phyloP scores from a whole-genome alignment of 495 filamentous ascomycete species.

The Penicillium samsonianum region DNA sequence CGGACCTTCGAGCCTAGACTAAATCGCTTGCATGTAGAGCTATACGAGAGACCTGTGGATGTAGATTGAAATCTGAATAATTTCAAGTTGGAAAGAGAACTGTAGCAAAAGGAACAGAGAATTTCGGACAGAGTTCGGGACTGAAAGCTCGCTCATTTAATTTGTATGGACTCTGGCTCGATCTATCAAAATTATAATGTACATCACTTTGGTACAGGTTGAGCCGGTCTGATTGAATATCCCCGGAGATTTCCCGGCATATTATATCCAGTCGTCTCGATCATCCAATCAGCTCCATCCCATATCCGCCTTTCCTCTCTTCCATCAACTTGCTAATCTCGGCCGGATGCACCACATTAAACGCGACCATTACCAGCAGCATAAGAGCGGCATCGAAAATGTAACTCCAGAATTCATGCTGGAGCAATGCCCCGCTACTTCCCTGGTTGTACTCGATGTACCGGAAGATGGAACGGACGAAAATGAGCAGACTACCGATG shows the following conservation, averaged over 20 bases:
- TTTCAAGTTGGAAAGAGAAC: neutral
- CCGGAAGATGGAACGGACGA: neutral
- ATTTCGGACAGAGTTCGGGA: neutral
- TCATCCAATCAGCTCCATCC: neutral
- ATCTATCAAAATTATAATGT: neutral
- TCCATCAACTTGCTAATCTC: neutral
- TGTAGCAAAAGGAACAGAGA: neutral
- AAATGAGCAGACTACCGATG: neutral
- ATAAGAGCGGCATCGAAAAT: neutral
- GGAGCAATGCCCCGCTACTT: neutral
- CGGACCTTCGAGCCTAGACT: constrained; percentile 2
- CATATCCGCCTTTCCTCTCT: neutral
- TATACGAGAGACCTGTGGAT: neutral
- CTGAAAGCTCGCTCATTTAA: neutral
- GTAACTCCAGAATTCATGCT: neutral
- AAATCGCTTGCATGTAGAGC: neutral
- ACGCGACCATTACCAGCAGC: neutral
- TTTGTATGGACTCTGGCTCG: neutral
- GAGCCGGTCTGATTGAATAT: neutral
- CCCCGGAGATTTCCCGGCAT: neutral
- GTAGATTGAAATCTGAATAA: neutral
- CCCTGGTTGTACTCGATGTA: neutral
- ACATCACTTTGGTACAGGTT: neutral
- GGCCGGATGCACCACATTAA: constrained; percentile 2
- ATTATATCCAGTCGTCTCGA: neutral